Evolutionary conservation across 163 green algal genomes (phyloP), one percentile per base, ranked within the genome.

Genomic region (Scenedesmus sp.): DNA sequence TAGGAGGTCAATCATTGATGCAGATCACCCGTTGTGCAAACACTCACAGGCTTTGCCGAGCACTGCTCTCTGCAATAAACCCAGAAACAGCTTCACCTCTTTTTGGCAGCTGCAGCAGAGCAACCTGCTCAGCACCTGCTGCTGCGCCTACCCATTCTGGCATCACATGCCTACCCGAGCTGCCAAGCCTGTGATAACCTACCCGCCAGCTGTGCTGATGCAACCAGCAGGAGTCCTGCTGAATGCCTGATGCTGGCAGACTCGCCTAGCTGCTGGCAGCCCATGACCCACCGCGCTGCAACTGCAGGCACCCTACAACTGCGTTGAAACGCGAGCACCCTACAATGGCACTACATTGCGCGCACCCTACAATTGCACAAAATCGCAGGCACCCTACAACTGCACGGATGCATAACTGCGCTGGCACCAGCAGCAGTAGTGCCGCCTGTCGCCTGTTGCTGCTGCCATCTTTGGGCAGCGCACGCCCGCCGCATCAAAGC

Each of bases 81-180:
- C 46, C 10, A 26, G 51, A 13, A 61, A 16, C 51, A 61, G 78
- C 20, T n/a, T 42, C 22, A 20, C 4, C n/a, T 59, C 10, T 20
- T 30, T 56, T n/a, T n/a, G n/a, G n/a, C n/a, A 43, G 76, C 3
- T 56, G 2, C 4, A 42, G 40, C 2, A 12, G 12, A 59, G 72
- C n/a, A n/a, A 30, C 24, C 65, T n/a, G 26, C 26, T 18, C 20
- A 9, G 33, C 7, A 6, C 33, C 33, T 20, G 13, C 35, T 15
- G 43, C 30, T 61, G 1, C 6, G 42, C 76, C 15, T 51, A 93
- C 92, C 90, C 93, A 93, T 53, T n/a, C n/a, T 94, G 92, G 70
- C 83, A 91, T 80, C 92, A 94, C 20, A 94, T 80, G 24, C 92
- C n/a, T n/a, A n/a, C n/a, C n/a, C n/a, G n/a, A n/a, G n/a, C n/a